phyloP scores from a whole-genome alignment of 176 grass and related monocot species.

The Oryza meridionalis region DNA sequence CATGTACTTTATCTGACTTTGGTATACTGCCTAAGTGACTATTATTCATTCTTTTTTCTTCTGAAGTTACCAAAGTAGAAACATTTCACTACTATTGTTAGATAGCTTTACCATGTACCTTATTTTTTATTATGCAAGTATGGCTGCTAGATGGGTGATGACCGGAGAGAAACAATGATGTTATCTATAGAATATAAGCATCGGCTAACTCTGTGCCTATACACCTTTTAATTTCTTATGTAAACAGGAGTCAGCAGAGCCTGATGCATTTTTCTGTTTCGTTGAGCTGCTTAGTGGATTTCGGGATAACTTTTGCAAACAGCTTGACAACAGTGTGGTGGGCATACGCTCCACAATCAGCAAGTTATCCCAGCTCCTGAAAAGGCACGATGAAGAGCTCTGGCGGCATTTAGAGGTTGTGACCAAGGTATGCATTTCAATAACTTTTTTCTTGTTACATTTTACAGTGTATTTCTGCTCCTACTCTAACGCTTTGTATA shows the following conservation, averaged over 20 bases:
- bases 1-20: background rate
- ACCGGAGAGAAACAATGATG: background rate
- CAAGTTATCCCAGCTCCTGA: conserved; percentile 85
- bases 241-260: conserved; percentile 67
- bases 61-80: background rate
- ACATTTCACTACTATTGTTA: background rate
- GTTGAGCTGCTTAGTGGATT: conserved; percentile 88
- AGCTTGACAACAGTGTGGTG: conserved; percentile 92
- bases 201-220: background rate
- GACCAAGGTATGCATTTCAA: conserved; percentile 69
- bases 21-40: background rate
- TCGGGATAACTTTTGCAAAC: conserved; percentile 96
- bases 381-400: conserved; percentile 96
- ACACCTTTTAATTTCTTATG: background rate
- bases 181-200: background rate
- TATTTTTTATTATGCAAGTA: conserved; percentile 18
- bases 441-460: background rate
- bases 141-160: background rate
- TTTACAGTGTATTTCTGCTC: conserved; percentile 1
- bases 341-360: conserved; percentile 89
- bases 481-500: background rate
- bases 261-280: conserved; percentile 95
- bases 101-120: conserved; percentile 3
- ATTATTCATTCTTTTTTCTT: conserved; percentile 7
- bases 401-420: conserved; percentile 94